Evolutionary conservation across 1,139 yeast genomes (phyloP), one percentile per base, ranked within the genome.

Genomic region (Yamadazyma atlantica): DNA sequence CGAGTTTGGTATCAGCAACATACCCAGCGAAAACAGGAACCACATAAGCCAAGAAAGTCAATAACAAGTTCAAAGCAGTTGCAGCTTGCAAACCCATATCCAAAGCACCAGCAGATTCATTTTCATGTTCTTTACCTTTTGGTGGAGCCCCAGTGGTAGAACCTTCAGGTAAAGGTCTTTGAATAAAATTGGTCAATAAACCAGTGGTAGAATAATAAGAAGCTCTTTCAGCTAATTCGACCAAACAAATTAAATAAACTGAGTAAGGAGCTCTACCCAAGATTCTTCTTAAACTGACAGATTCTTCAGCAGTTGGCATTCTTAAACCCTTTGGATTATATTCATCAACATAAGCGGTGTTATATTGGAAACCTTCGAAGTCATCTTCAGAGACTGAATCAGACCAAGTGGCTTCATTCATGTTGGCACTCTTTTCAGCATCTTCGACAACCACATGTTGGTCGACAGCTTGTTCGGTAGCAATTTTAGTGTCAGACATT

Each of bases 81-180:
- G 76, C 69, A 8, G 67, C 45, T 33, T 60, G 62, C 35, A 68
- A 57, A 16, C 75, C 75, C 39, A 61, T 38, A 23, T 56, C 63
- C 32, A 71, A 59, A 3, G 75, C 76, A 45, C 76, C 76, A 16
- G 75, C 73, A 42, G 52, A 51, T 21, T 45, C 60, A 38, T 62
- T 57, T 17, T 50, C 55, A 29, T 58, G 52, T 1, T 35, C 49
- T 7, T 58, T 50, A 9, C 55, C 44, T 12, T 66, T 61, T 14
- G 70, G 66, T 24, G 45, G 47, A 19, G 73, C 68, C 48, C 78
- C 70, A 37, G 71, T 61, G 37, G 71, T 71, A 25, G 77, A 73
- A 33, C 76, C 75, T 21, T 52, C 58, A 3, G 83, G 83, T 35
- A 78, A 55, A 11, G 73, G 72, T 46, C 80, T 57, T 48, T 69